These are phyloP conservation scores for Dendrobium huoshanense DNA, from an alignment of 106 monocot genomes.

Conservation along the genomic window DNA sequence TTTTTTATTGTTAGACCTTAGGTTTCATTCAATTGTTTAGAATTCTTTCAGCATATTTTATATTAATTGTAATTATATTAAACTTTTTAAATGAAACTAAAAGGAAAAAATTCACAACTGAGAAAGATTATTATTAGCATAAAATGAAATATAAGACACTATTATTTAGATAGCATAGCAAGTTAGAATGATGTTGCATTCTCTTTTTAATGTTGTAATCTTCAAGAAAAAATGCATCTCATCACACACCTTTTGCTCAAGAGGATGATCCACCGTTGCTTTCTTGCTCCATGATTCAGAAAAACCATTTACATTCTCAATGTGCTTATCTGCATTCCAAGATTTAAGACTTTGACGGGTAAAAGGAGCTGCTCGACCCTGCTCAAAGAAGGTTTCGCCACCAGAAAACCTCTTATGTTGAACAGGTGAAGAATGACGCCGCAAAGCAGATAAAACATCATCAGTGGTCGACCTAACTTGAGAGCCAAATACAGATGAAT, in stretches of 20 bases:
- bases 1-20: neutral
- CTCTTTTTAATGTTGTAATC: neutral
- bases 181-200: neutral
- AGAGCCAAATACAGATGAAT: constrained; percentile 90
- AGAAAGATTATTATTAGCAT: neutral
- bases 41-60: neutral
- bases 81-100: neutral
- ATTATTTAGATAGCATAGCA: neutral
- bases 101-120: neutral
- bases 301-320: constrained; percentile 20
- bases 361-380: constrained; percentile 22
- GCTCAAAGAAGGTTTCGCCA: constrained; percentile 26
- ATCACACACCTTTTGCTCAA: constrained; percentile 58
- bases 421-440: constrained; percentile 46
- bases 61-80: neutral
- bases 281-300: constrained; percentile 41
- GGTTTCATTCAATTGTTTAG: neutral
- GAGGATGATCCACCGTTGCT: constrained; percentile 17
- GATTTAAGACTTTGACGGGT: constrained; percentile 18
- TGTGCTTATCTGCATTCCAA: constrained; percentile 26
- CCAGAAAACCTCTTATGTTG: constrained; percentile 43
- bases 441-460: constrained; percentile 80
- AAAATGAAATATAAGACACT: neutral
- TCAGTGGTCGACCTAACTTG: constrained; percentile 73
- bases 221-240: constrained; percentile 4